Conservation (phyloP, 2,329 filamentous ascomycete species). For the Mariannaea elegans region DNA sequence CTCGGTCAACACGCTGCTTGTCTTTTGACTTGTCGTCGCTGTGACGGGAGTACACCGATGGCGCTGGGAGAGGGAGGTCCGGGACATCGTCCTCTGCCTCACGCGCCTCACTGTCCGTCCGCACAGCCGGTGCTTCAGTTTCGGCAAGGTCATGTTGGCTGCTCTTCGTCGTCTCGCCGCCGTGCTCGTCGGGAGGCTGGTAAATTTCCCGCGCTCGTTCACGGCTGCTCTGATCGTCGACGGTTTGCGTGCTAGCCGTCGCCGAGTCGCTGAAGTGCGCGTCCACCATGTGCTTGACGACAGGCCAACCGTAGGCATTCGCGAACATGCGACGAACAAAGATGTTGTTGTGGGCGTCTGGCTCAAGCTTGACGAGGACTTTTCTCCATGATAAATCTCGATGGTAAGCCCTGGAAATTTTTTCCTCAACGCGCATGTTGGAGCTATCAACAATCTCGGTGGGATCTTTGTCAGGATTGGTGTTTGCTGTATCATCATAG, state of each 20-base stretch:
- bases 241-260: constrained; percentile 69
- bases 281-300: constrained; percentile 92
- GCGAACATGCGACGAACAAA: constrained; percentile 96
- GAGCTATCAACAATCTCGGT: constrained; percentile 62
- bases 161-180: constrained; percentile 69
- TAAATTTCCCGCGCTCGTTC: constrained; percentile 74
- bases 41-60: constrained; percentile 19
- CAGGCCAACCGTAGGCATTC: constrained; percentile 97
- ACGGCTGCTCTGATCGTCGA: constrained; percentile 65
- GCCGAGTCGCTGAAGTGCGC: constrained; percentile 86
- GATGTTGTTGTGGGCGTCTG: constrained; percentile 98
- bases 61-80: constrained; percentile 50
- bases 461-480: constrained; percentile 53
- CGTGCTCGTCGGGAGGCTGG: constrained; percentile 67
- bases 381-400: constrained; percentile 93
- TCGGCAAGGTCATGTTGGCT: constrained; percentile 30
- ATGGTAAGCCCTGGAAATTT: constrained; percentile 96
- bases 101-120: constrained; percentile 42
- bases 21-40: constrained; percentile 31
- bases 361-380: constrained; percentile 92
- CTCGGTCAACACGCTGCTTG: constrained; percentile 37
- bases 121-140: constrained; percentile 10
- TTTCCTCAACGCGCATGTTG: constrained; percentile 92
- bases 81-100: constrained; percentile 56
- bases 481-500: constrained; percentile 61